phyloP scores from a whole-genome alignment of 2,329 filamentous ascomycete species.

The Exophiala calicioides region DNA sequence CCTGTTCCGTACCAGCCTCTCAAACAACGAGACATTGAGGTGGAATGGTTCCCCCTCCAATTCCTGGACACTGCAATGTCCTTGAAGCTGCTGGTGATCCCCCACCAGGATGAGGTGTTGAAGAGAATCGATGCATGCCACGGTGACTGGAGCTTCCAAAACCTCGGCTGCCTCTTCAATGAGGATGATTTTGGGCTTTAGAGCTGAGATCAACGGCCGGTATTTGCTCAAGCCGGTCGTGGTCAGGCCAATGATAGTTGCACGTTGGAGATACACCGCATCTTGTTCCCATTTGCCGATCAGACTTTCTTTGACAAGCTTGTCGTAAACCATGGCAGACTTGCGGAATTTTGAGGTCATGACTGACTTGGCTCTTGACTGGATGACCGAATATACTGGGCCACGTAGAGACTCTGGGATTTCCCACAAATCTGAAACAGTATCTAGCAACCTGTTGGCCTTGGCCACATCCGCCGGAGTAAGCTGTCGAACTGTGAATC shows the following conservation, averaged over 20 bases:
- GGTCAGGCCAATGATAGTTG: slow-evolving; percentile 67
- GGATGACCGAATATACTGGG: slow-evolving; percentile 66
- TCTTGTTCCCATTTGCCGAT: slow-evolving; percentile 63
- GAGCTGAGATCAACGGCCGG: slow-evolving; percentile 64
- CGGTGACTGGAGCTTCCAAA: slow-evolving; percentile 58
- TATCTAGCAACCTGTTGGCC: slow-evolving; percentile 35
- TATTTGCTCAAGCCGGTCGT: slow-evolving; percentile 83
- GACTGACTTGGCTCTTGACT: slow-evolving; percentile 54
- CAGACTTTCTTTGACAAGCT: slow-evolving; percentile 55
- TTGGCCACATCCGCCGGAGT: slow-evolving; percentile 38
- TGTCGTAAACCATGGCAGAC: slow-evolving; percentile 53
- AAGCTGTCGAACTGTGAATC: slow-evolving; percentile 36
- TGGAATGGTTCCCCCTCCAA: slow-evolving; percentile 63
- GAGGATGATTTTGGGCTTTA: slow-evolving; percentile 68
- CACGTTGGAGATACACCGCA: slow-evolving; percentile 60
- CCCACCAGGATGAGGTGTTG: slow-evolving; percentile 71
- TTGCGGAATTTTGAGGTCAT: slow-evolving; percentile 52
- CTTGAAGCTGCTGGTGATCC: slow-evolving; percentile 77
- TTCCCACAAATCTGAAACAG: slow-evolving; percentile 59
- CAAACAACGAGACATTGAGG: slow-evolving; percentile 75
- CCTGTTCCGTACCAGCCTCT: slow-evolving; percentile 68
- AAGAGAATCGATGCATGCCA: slow-evolving; percentile 61
- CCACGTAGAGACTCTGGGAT: slow-evolving; percentile 60
- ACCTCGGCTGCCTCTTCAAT: slow-evolving; percentile 82
- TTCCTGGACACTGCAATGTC: slow-evolving; percentile 61